Percentiles rank a stretch among this genome's conserved stretches.
Evolutionary conservation across 164 flowering plant genomes (phyloP).

Genomic region (Amborella trichopoda): DNA sequence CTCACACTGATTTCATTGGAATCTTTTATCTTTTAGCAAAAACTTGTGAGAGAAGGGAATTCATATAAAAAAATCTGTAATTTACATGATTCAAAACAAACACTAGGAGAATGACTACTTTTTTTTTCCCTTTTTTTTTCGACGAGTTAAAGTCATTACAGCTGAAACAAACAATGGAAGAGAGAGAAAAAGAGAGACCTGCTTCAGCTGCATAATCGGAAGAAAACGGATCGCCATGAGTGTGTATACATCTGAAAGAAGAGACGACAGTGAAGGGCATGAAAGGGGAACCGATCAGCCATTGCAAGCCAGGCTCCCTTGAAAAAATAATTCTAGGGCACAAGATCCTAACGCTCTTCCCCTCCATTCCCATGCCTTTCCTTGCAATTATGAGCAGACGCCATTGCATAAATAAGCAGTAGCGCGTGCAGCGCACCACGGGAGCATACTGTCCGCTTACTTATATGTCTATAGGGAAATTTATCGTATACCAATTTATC

Average conservation of each 20-base stretch:
- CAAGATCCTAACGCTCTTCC: constrained; percentile 12
- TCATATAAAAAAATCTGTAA: no score
- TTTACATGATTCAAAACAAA: no score
- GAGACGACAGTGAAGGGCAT: constrained; percentile 39
- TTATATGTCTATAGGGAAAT: no score
- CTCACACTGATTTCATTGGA: no score
- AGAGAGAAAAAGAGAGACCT: constrained; percentile 21
- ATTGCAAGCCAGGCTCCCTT: constrained; percentile 38
- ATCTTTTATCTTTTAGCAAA: no score
- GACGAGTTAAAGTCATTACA: no score
- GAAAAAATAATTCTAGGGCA: constrained; percentile 12
- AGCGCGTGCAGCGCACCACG: no score
- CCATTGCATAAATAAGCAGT: not conserved
- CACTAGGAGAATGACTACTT: no score
- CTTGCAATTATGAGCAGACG: not conserved
- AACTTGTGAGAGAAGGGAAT: no score
- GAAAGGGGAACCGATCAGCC: constrained; percentile 89
- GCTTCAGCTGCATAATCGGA: constrained; percentile 56
- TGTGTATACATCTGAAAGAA: constrained; percentile 64
- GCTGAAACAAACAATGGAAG: not conserved
- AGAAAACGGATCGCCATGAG: constrained; percentile 22
- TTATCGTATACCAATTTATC: no score
- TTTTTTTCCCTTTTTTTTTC: no score
- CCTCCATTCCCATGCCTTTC: not conserved
- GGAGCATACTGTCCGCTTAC: no score